Base-by-base conservation (phyloP, 169 alveolate genomes). In the Cryptosporidium felis region DNA sequence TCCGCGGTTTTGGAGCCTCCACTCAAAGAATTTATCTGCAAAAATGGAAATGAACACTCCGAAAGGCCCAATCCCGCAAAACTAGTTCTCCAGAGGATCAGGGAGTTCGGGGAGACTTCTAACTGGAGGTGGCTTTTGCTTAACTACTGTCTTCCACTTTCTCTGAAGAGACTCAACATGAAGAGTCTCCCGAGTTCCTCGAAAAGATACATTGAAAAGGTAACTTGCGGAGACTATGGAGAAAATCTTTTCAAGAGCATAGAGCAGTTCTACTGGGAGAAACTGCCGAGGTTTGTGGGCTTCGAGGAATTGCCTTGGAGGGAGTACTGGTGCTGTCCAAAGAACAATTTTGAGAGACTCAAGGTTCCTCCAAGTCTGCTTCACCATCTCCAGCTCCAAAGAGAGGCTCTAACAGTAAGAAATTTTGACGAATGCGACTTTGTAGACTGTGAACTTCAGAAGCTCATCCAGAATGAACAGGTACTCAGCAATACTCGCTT, bases 261-360 rank as follows among this genome's bases (percentile, higher is more conserved):
- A 5, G 85, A 74, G 21, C 85, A 74, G 53, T 53, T 74, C 6
- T 74, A 74, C 46, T 74, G 85, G 85, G 85, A 74, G 56, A 74
- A 51, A 38, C 42, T 74, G 2, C 85, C 85, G 8, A 74, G 85
- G 56, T 74, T 74, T 49, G 85, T 74, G 5, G 85, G 85, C 9
- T 74, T 74, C 28, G 85, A 74, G 18, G 85, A 74, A 21, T 34
- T 56, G 30, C 85, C 85, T 8, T 74, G 85, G 85, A 74, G 74
- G 26, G 85, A 74, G 21, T 74, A 74, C 28, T 74, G 85, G 85
- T 36, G 74, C 12, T 74, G 40, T 30, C 85, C 85, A n/a, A 74
- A 53, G 28, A 49, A 74, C 16, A 26, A 41, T 21, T 21, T 36
- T 74, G 49, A 58, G 30, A 30, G 23, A 6, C 16, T 41, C 23